Base-by-base conservation (phyloP, 1,284 basidiomycete genomes). In the Testicularia cyperi region DNA sequence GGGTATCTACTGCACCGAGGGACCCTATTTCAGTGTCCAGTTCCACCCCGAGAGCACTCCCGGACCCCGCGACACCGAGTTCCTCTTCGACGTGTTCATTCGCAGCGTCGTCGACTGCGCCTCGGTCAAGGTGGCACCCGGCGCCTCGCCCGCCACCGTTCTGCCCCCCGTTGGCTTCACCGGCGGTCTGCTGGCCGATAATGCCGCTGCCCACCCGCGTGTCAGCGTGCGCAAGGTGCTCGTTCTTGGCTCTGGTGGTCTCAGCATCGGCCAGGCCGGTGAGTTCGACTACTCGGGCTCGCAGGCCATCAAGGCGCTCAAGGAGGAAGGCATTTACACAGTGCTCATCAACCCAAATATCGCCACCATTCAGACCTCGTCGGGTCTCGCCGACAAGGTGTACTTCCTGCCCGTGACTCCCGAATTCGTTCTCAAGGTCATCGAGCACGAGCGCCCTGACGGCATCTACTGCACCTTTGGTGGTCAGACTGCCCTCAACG, bases 281-380 rank as follows among this genome's bases (percentile, higher is more conserved):
- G 95, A 98, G 79, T 98, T 98, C 79, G 94, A 98, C 79, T 98
- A 98, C 80, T 97, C 92, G 0, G 94, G 95, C 55, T 94, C 90
- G 32, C 94, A 98, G 79, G 94, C 94, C 12, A 95, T 98, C 83
- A 98, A 98, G 80, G 95, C 94, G 8, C 83, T 98, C 65, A 96
- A 97, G 80, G 90, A 92, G 78, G 94, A 97, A 78, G 94, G 94
- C 22, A 96, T 98, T 75, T 97, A 95, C 80, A 98, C 94, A 38
- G 90, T 97, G 77, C 86, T 98, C 75, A 86, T 98, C 75, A 98
- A 98, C 79, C 60, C 94, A 33, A 98, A 98, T 80, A 98, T 98
- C 72, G 94, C 94, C n/a, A 98, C 95, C 28, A 98, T 98, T 68
- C 94, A 95, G 43, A 98, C 94, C 1, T 94, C 90, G 42, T 89